A percentile compares a stretch with the other conserved stretches of the same genome.
phyloP scores from a whole-genome alignment of 129 eudicot genomes.

The Erigeron canadensis region DNA sequence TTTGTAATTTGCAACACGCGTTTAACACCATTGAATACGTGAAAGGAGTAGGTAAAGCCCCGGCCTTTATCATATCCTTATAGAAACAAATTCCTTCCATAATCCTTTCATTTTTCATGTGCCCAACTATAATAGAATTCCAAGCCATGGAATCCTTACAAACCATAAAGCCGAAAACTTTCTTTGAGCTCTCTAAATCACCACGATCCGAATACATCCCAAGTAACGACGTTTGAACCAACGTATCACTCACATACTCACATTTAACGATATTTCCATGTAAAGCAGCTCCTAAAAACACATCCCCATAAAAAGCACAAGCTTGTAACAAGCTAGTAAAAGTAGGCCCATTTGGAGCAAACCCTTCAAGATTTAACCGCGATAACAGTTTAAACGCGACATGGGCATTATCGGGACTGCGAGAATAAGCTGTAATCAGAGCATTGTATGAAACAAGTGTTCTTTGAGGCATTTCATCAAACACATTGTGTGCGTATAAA shows the following conservation, averaged over 20 bases:
- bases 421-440: conserved; percentile 63
- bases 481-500: conserved; percentile 41
- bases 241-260: conserved; percentile 54
- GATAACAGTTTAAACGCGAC: conserved; percentile 39
- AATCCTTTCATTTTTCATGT: conserved; percentile 49
- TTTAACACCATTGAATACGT: conserved; percentile 70
- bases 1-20: conserved; percentile 59
- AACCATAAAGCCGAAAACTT: conserved; percentile 42
- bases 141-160: conserved; percentile 66
- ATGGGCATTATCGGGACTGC: conserved; percentile 27
- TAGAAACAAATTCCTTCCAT: conserved; percentile 48
- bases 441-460: conserved; percentile 74
- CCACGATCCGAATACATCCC: conserved; percentile 64
- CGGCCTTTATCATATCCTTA: conserved; percentile 42
- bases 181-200: conserved; percentile 51
- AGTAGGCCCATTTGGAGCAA: conserved; percentile 56
- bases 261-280: conserved; percentile 50
- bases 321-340: conserved; percentile 71
- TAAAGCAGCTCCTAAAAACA: conserved; percentile 45
- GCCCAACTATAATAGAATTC: conserved; percentile 68
- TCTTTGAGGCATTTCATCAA: conserved; percentile 74
- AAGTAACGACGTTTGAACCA: conserved; percentile 65
- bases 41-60: conserved; percentile 43
- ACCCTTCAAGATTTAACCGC: conserved; percentile 38
- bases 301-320: conserved; percentile 33